Evolutionary conservation across 2,329 filamentous ascomycete species (phyloP).

Genomic region (Ilyonectria destructans): DNA sequence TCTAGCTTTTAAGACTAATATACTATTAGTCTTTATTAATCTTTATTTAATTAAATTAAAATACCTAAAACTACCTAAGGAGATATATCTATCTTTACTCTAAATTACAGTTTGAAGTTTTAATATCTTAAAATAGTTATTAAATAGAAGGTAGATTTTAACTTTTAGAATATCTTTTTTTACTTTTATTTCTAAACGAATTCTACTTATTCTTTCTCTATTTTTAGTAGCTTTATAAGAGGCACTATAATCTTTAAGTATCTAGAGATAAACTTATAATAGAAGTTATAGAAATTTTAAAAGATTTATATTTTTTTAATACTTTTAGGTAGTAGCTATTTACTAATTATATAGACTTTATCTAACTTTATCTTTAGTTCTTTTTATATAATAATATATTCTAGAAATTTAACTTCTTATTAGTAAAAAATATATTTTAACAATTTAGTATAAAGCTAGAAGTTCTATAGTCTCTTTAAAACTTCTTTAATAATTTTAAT

Average conservation of each 20-base stretch:
- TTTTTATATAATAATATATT: not conserved
- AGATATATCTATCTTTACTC: too few species aligned
- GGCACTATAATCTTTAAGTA: not conserved
- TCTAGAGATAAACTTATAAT: not conserved
- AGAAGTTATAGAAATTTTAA: not conserved
- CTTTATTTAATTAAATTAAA: too few species aligned
- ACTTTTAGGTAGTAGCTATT: not conserved
- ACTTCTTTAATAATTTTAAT: not conserved
- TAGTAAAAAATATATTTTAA: not conserved
- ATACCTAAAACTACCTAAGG: too few species aligned
- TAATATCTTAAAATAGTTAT: not conserved
- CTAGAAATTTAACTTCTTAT: not conserved
- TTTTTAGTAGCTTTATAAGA: not conserved
- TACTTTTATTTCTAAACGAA: not conserved
- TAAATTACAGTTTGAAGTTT: not conserved
- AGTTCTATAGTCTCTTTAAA: not conserved
- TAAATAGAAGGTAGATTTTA: not conserved
- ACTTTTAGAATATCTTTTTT: not conserved
- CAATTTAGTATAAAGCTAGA: not conserved
- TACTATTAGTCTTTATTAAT: too few species aligned
- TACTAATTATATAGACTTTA: not conserved
- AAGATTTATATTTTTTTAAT: not conserved
- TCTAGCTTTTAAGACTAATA: not conserved
- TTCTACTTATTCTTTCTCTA: not conserved
- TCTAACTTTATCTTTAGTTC: not conserved